Conservation (phyloP, 257 asterid species). For the Plectranthus barbatus region DNA sequence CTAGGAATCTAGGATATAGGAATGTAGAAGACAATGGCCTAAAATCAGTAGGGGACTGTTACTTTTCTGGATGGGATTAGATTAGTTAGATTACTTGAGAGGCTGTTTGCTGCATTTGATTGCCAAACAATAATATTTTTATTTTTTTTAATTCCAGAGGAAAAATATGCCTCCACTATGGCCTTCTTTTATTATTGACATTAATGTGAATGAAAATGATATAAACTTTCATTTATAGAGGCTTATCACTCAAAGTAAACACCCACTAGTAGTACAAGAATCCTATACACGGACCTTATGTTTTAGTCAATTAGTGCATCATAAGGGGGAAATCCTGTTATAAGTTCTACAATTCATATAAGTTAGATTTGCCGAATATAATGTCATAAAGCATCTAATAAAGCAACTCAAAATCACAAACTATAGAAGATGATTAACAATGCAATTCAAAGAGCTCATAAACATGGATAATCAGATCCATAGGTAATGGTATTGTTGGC, state of each 20-base stretch:
- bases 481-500: background rate
- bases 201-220: too few relatives aligned
- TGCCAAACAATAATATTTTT: too few relatives aligned
- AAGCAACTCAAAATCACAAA: background rate
- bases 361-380: background rate
- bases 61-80: too few relatives aligned
- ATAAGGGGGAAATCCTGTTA: background rate
- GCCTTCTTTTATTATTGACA: too few relatives aligned
- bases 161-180: too few relatives aligned
- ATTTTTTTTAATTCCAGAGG: too few relatives aligned
- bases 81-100: too few relatives aligned
- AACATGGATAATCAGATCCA: background rate
- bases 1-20: background rate
- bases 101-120: too few relatives aligned
- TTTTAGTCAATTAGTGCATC: background rate
- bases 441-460: background rate
- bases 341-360: background rate
- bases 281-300: background rate
- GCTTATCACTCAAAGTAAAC: too few relatives aligned
- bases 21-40: background rate
- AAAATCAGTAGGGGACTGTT: background rate
- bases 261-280: background rate
- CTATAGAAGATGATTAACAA: background rate
- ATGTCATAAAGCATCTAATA: conserved; percentile 1
- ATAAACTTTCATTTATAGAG: too few relatives aligned